phyloP scores from a whole-genome alignment of 1,139 yeast genomes.

The Debaryomyces nepalensis region DNA sequence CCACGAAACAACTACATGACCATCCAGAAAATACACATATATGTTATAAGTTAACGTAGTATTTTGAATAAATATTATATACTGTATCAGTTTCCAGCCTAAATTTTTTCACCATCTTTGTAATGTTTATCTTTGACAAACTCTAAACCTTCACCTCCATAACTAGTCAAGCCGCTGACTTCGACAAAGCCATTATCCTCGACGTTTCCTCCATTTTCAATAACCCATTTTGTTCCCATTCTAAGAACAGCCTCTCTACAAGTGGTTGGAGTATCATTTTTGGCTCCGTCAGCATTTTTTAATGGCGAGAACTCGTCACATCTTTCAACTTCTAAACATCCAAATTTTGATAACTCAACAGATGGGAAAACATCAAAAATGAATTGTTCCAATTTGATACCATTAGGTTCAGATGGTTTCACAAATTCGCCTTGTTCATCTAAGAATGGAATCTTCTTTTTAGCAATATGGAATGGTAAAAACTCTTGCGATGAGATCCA shows the following conservation, averaged over 20 bases:
- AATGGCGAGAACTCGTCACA: conserved; percentile 88
- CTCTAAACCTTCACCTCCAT: conserved; percentile 83
- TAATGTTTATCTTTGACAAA: conserved; percentile 57
- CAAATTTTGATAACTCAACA: conserved; percentile 74
- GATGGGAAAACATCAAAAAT: conserved; percentile 95
- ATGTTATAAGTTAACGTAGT: neutral
- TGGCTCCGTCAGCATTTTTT: conserved; percentile 85
- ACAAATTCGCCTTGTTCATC: conserved; percentile 53
- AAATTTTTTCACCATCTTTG: conserved; percentile 40
- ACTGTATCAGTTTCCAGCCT: neutral
- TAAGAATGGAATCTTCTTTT: conserved; percentile 78
- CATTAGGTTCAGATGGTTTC: conserved; percentile 79
- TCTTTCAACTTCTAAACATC: conserved; percentile 90
- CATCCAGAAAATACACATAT: neutral
- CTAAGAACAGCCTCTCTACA: conserved; percentile 68
- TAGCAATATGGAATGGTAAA: conserved; percentile 92
- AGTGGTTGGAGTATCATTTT: conserved; percentile 83
- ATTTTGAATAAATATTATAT: conserved; percentile 8
- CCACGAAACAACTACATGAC: conserved; percentile 11
- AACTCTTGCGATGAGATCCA: conserved; percentile 72
- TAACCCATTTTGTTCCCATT: conserved; percentile 80
- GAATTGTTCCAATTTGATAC: conserved; percentile 93
- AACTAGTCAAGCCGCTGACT: conserved; percentile 74
- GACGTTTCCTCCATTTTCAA: conserved; percentile 67
- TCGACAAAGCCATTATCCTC: conserved; percentile 65